These are phyloP conservation scores for Chaetomium globosum DNA, from an alignment of 2,329 filamentous ascomycete genomes.

Conservation along the genomic window DNA sequence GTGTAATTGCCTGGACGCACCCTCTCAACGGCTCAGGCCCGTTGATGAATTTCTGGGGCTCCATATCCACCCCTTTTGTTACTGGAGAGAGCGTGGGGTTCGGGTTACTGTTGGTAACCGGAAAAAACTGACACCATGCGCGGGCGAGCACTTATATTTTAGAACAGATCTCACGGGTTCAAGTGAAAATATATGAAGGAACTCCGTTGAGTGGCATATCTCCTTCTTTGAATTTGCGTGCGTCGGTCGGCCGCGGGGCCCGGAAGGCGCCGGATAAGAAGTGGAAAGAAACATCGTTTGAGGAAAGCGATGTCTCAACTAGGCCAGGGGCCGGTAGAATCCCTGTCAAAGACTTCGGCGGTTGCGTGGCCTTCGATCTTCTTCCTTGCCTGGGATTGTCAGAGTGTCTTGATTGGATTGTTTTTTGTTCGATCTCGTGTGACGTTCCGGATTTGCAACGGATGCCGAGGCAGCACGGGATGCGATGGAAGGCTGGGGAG, in stretches of 20 bases:
- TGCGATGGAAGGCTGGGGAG: not conserved
- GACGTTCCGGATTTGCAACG: slow-evolving; percentile 2
- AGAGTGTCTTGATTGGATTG: not conserved
- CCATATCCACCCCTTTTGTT: slow-evolving; percentile 16
- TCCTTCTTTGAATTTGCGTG: too few species aligned
- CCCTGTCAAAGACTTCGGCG: slow-evolving; percentile 3
- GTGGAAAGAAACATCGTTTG: slow-evolving; percentile 3
- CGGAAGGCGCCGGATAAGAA: slow-evolving; percentile 12
- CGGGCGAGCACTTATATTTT: not conserved
- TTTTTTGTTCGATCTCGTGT: slow-evolving; percentile 8
- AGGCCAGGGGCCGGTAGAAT: not conserved
- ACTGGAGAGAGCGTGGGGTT: not conserved
- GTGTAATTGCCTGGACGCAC: slow-evolving; percentile 35
- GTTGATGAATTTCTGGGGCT: slow-evolving; percentile 39
- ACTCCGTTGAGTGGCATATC: too few species aligned
- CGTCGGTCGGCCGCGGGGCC: slow-evolving; percentile 15
- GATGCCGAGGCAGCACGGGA: slow-evolving; percentile 16
- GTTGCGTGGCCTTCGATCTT: slow-evolving; percentile 2
- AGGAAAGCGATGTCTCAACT: slow-evolving; percentile 8
- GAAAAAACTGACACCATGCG: not conserved
- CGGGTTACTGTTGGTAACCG: not conserved
- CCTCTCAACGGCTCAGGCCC: slow-evolving; percentile 44
- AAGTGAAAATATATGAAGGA: too few species aligned
- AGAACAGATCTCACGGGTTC: too few species aligned
- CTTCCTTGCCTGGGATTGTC: not conserved